Base-by-base conservation (phyloP, 2,329 filamentous ascomycete species). In the Alternaria postmessia region DNA sequence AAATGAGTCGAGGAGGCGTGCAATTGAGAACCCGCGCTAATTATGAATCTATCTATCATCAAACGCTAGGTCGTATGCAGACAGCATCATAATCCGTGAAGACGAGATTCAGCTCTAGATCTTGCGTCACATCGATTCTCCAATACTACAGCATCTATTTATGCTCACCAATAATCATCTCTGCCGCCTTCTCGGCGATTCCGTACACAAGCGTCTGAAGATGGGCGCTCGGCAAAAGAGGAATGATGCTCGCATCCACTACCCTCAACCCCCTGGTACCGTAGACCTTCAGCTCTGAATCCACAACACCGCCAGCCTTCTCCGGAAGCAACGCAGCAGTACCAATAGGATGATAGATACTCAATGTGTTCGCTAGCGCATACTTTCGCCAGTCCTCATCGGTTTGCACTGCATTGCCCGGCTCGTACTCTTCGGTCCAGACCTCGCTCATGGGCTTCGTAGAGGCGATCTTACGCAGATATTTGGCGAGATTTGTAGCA, bases 311-410 rank as follows among this genome's bases (percentile, higher is more conserved):
- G 3, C 69, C 70, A 24, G 64, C 58, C 46, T 66, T 63, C 53
- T 68, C 61, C 4, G 65, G 59, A 20, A 73, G 63, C 58, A 75
- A 48, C 2, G 78, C 76, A 44, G 75, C 77, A 11, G 77, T 78
- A 8, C 79, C 79, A 18, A 78, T 53, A 1, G 75, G 76, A 38
- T 79, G 76, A 38, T 72, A 79, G 5, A 70, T 69, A 51, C 69
- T 70, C 49, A 69, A 22, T 8, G 62, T 65, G 30, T 70, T 71
- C 1, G 57, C 61, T 12, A 61, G 18, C 1, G 62, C 66, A 59
- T 63, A 70, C 14, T 57, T 58, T 41, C 54, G 57, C 71, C 72
- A 70, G 16, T 78, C 75, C 20, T 66, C 61, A 12, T 76, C 74
- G 0, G 58, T 69, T 42, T 71, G 64, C 0, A 69, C 64, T 60